Evolutionary conservation across 1,284 basidiomycete genomes (phyloP).

Genomic region (Sparassis latifolia): DNA sequence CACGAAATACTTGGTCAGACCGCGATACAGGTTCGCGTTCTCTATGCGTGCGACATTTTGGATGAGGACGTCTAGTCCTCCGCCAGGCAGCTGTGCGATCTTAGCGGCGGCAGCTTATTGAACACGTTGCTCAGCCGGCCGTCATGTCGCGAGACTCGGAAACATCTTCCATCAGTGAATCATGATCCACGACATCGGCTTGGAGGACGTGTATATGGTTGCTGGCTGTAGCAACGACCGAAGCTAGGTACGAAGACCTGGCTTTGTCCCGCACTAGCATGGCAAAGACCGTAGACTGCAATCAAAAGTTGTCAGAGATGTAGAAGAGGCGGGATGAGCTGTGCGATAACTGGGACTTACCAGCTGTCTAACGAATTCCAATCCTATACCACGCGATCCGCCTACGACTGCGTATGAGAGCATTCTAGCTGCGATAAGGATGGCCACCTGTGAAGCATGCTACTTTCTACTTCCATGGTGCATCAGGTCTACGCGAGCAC

Average conservation of each 20-base stretch:
- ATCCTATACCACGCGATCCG: conserved; percentile 18
- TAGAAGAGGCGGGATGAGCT: conserved; percentile 1
- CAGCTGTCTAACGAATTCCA: conserved; percentile 10
- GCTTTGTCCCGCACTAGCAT: conserved; percentile 18
- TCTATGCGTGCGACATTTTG: conserved; percentile 22
- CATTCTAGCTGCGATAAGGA: not conserved
- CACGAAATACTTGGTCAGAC: conserved; percentile 10
- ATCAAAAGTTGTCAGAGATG: conserved; percentile 12
- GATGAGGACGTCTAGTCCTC: conserved; percentile 24
- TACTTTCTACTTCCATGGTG: too few relatives aligned
- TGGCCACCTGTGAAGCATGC: too few relatives aligned
- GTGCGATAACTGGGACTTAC: conserved; percentile 10
- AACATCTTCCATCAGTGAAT: conserved; percentile 16
- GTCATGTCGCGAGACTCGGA: not conserved
- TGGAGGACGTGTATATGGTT: conserved; percentile 21
- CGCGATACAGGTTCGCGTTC: not conserved
- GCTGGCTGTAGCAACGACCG: conserved; percentile 9
- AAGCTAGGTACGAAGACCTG: conserved; percentile 9
- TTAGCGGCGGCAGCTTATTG: conserved; percentile 9
- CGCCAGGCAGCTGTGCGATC: conserved; percentile 17
- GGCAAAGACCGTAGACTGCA: conserved; percentile 7
- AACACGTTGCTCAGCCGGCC: too few relatives aligned
- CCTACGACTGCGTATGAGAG: conserved; percentile 19
- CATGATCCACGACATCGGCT: conserved; percentile 18
- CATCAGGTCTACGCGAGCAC: too few relatives aligned